Base-by-base conservation (phyloP, 805 yeast species). In the Wickerhamiella spandovensis region DNA sequence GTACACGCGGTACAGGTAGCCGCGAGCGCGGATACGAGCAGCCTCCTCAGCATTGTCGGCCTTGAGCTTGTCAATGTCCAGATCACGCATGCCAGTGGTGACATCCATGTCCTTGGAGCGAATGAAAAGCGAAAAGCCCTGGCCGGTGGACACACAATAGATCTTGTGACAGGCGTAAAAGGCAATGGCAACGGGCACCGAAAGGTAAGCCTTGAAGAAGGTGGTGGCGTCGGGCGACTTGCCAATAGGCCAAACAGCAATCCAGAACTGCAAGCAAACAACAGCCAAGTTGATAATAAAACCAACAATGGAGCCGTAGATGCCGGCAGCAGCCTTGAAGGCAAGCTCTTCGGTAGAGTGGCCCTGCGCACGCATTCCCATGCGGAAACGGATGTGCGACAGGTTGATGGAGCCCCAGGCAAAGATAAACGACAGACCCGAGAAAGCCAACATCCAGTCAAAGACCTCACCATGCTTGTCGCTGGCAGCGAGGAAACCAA, bases 331-430 rank as follows among this genome's bases (percentile, higher is more conserved):
- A 12, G 87, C 72, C 38, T 68, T 68, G 61, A 73, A 82, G 0
- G 80, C 68, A 48, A 82, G 66, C 61, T 81, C 86, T 52, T 72
- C 75, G 6, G 78, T 67, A 17, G 71, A 64, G 69, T 89, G 75
- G 46, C 87, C 87, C 67, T 82, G 86, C 4, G 65, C 72, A 1
- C 64, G 61, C 67, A 87, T 66, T 7, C 81, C 83, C 51, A 71
- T 56, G 60, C 85, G 79, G 68, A 82, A 82, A 57, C 89, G 71
- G 48, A 85, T 67, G 61, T 82, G 89, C 43, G 81, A 76, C 42
- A 75, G 66, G 61, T 82, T 79, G 55, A 84, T 79, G 7, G 86
- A 76, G 48, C 81, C 82, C 95, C 95, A 84, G 37, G 85, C 80
- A 66, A 82, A 78, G 53, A 84, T 71, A n/a, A 88, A 79, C 1